Base-by-base conservation (phyloP, 169 alveolate species). In the Plasmodium falciparum region DNA sequence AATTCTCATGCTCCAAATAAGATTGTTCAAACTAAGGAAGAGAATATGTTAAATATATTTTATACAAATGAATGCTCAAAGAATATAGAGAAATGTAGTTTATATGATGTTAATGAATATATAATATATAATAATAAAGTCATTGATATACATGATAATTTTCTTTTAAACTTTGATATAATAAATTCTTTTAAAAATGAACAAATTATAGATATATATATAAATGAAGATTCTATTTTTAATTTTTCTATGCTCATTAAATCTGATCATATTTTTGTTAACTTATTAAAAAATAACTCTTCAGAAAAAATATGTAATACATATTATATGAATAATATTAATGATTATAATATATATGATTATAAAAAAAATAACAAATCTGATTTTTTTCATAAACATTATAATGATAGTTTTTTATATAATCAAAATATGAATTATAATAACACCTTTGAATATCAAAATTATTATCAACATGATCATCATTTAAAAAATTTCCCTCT, bases 121-220 rank as follows among this genome's bases (percentile, higher is more conserved):
- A n/a, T 66, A 43, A 78, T 78, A n/a, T 78, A 78, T 59, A 39
- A 39, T 39, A 76, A 70, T 11, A 65, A 56, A 59, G 45, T 54
- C n/a, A 78, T 78, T 24, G 78, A 78, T 29, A 17, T 78, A 45
- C 52, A 78, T n/a, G 89, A 78, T 66, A 66, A 49, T 24, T 78
- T 65, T 15, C 50, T 78, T 63, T 78, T 78, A 58, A 78, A 78
- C 29, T 78, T 78, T 65, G 89, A 78, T 17, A 67, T 62, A 2
- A 52, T 49, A 13, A 78, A 78, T 11, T 66, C 67, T 11, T 78
- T 78, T 33, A 47, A 52, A 58, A 62, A 78, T n/a, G 49, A 39
- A n/a, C 43, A 65, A 22, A 15, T 43, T 26, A 52, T 78, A 0
- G 33, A 26, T n/a, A 6, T 78, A 49, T 7, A 2, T 15, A 49